Base-by-base conservation (phyloP, 331 rosid genomes). In the Arachis monticola region DNA sequence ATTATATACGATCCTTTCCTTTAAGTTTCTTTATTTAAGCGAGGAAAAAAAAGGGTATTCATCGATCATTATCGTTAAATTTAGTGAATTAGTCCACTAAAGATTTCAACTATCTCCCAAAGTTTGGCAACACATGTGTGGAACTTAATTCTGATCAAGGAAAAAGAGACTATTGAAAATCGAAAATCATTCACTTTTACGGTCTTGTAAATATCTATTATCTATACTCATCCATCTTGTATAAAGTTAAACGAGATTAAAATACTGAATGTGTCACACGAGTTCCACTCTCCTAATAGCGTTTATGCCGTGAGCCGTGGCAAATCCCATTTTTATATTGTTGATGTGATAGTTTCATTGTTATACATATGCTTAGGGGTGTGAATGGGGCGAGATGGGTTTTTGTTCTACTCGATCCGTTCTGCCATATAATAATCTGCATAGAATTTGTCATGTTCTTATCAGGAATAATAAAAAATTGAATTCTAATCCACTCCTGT, bases 221-320 rank as follows among this genome's bases (percentile, higher is more conserved):
- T 38, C 4, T 38, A 59, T 59, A 8, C 13, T 30, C 35, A 12
- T 60, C 1, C 9, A 60, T 30, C 44, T 60, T 31, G 64, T 31
- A 60, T 10, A 31, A 32, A 32, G 38, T 38, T 30, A 62, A 38
- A 38, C 67, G 11, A 62, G 50, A 12, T 62, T 32, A 6, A 60
- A 60, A 35, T 32, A 10, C 17, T 61, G 66, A 60, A 60, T 10
- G 56, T 57, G 75, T 70, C 66, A 57, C 76, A 71, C 45, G 31
- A 70, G 40, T 42, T 70, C 42, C 27, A 35, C 40, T 70, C 42
- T 56, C 7, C 17, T 57, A 10, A 6, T 0, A 70, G 56, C 44
- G 55, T 56, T 41, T 31, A 1, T 52, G 57, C 71, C 22, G 2
- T 22, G 27, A 0, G 27, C 27, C 27, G 27, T 32, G 74, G 44